Percentiles rank a stretch among this genome's conserved stretches.
Conservation (phyloP, 495 filamentous ascomycete genomes). For the Amorphotheca resinae region DNA sequence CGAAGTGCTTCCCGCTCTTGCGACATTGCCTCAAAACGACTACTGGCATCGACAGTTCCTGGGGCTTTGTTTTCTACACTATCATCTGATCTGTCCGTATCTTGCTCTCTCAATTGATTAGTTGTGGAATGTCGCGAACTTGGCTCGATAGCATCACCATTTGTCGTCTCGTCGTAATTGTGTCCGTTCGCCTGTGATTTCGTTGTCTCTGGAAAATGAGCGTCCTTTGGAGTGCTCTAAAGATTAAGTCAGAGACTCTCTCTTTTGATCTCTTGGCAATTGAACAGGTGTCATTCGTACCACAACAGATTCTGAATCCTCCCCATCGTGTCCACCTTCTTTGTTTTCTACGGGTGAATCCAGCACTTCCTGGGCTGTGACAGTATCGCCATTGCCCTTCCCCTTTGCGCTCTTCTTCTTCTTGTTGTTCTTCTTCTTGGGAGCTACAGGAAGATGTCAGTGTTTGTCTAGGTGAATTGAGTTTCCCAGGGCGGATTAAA, state of each 20-base stretch:
- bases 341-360: constrained; percentile 23
- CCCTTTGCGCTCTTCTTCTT: constrained; percentile 43
- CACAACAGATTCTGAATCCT: constrained; percentile 21
- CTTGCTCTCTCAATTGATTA: constrained; percentile 6
- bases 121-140: constrained; percentile 3
- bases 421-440: constrained; percentile 61
- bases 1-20: constrained; percentile 70
- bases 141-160: constrained; percentile 22
- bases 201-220: constrained; percentile 10
- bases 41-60: constrained; percentile 32
- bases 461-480: not conserved
- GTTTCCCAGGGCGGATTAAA: not conserved
- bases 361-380: constrained; percentile 27
- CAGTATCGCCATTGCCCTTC: constrained; percentile 23
- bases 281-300: constrained; percentile 23
- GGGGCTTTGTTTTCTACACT: constrained; percentile 13
- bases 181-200: constrained; percentile 15
- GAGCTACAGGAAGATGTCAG: constrained; percentile 25
- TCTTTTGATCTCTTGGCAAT: constrained; percentile 2
- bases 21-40: constrained; percentile 58
- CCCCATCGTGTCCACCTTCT: constrained; percentile 23
- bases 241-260: constrained; percentile 7
- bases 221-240: constrained; percentile 20
- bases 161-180: constrained; percentile 15
- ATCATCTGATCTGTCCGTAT: constrained; percentile 11